These are phyloP conservation scores for Fusarium sp. DNA, from an alignment of 2,329 filamentous ascomycete species.

Conservation along the genomic window DNA sequence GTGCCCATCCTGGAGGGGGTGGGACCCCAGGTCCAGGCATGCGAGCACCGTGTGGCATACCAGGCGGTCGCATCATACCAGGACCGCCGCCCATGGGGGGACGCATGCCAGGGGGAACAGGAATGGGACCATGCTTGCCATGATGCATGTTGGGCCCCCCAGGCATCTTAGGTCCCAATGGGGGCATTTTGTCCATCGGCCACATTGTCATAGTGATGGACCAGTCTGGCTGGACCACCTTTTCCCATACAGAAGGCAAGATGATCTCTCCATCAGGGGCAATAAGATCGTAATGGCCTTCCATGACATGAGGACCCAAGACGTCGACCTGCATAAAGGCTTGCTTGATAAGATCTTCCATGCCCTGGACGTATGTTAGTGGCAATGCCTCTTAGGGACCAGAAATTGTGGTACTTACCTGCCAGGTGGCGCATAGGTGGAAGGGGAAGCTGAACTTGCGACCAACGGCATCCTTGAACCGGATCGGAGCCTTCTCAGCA, in stretches of 20 bases:
- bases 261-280: conserved; percentile 86
- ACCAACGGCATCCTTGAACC: conserved; percentile 91
- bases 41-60: conserved; percentile 7
- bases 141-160: conserved; percentile 28
- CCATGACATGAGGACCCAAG: conserved; percentile 78
- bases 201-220: conserved; percentile 68
- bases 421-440: conserved; percentile 85
- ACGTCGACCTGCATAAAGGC: conserved; percentile 83
- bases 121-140: conserved; percentile 28
- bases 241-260: conserved; percentile 81
- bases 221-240: conserved; percentile 78
- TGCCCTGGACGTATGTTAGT: conserved; percentile 66
- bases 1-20: conserved; percentile 40
- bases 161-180: conserved; percentile 39
- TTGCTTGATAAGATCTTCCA: conserved; percentile 88
- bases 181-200: conserved; percentile 62
- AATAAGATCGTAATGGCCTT: conserved; percentile 83
- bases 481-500: conserved; percentile 78
- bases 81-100: conserved; percentile 2
- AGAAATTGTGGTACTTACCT: conserved; percentile 63
- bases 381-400: neutral
- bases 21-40: conserved; percentile 24
- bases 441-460: conserved; percentile 94
- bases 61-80: conserved; percentile 25
- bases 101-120: neutral